Evolutionary conservation across 2,329 filamentous ascomycete species (phyloP), one percentile per base, ranked within the genome.

Genomic region (Lojkania enalia): DNA sequence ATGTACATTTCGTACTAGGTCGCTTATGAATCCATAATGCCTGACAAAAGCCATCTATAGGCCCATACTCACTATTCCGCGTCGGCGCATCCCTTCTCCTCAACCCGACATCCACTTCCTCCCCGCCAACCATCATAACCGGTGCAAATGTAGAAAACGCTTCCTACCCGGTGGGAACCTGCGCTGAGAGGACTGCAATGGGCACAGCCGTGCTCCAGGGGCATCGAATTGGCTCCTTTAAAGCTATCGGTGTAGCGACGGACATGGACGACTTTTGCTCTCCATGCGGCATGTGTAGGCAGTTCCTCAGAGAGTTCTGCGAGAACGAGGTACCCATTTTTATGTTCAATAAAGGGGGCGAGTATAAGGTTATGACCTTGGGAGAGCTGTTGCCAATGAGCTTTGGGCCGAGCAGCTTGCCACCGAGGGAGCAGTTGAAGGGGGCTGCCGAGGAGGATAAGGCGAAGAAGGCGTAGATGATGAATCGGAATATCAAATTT

Each of bases 231-330:
- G 63, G 64, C 39, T 69, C 60, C 46, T 72, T 65, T 55, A 85
- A 83, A 62, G 92, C 91, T 15, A 71, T 99, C 16, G 92, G 88
- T 13, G 90, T 99, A 3, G 81, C 88, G 5, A 95, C 91, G 4
- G 88, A 96, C 66, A 86, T 88, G 47, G 58, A 60, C 13, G 63
- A 63, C 20, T 67, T 63, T 30, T 68, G 64, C 54, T 73, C 69
- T 33, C 94, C 94, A 0, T 99, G 94, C 67, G 94, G 94, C 43
- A 96, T 96, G 90, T 97, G 92, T 70, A 79, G 92, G 60, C 92
- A 96, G 69, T 95, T 92, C 47, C 61, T 78, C 39, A 49, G 75
- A 20, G 76, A 78, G 60, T 78, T 78, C 37, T 67, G 74, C 48
- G 67, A 69, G 46, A 61, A 74, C 5, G 57, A 67, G 4, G 84